Conservation (phyloP, 495 filamentous ascomycete genomes). For the Hypoxylon rickii region DNA sequence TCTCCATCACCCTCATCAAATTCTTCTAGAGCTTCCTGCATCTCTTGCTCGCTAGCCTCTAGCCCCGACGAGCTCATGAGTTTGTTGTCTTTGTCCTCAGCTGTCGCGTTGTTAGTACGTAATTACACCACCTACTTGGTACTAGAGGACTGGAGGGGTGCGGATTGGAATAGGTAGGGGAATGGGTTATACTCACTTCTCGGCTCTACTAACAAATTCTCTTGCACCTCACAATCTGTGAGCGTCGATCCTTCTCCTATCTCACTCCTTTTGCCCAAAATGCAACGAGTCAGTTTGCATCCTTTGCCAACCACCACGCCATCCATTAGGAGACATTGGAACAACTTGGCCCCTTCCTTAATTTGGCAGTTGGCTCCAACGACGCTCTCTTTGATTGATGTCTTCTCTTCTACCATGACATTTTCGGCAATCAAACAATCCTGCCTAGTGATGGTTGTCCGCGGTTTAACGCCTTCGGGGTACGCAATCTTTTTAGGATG, state of each 20-base stretch:
- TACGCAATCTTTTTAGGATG: constrained; percentile 80
- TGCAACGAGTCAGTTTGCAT: constrained; percentile 77
- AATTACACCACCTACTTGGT: constrained; percentile 20
- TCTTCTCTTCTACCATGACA: constrained; percentile 79
- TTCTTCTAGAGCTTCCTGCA: constrained; percentile 45
- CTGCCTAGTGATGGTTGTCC: constrained; percentile 71
- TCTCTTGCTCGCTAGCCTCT: constrained; percentile 62
- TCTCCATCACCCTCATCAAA: constrained; percentile 37
- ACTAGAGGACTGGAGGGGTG: background rate
- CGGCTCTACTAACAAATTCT: constrained; percentile 78
- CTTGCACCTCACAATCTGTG: constrained; percentile 88
- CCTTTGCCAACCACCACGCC: constrained; percentile 79
- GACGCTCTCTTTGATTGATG: constrained; percentile 85
- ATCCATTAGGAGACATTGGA: constrained; percentile 87
- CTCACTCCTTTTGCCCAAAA: constrained; percentile 74
- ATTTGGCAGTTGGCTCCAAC: constrained; percentile 87
- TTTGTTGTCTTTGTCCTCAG: constrained; percentile 83
- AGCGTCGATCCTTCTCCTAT: constrained; percentile 77
- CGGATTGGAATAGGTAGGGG: background rate
- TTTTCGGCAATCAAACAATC: constrained; percentile 85
- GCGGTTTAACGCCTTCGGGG: constrained; percentile 72
- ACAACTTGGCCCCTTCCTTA: constrained; percentile 74
- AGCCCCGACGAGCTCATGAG: constrained; percentile 83
- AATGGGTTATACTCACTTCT: constrained; percentile 61
- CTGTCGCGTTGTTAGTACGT: constrained; percentile 36